Conservation (phyloP, 1,284 basidiomycete species). For the Anthracocystis walkeri region DNA sequence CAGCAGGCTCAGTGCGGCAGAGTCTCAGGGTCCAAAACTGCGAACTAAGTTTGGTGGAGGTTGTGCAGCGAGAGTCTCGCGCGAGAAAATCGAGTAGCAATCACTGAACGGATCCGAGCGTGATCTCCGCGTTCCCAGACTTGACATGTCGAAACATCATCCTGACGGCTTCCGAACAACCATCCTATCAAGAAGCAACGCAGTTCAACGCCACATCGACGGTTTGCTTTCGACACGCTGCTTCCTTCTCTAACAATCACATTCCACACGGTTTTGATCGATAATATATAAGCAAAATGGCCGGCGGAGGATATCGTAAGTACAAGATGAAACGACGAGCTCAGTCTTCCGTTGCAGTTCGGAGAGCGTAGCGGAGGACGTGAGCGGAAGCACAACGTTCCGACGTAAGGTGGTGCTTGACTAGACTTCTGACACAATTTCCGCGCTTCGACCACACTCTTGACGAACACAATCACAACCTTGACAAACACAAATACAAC, state of each 20-base stretch:
- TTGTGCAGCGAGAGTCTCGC: constrained; percentile 9
- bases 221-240: background rate
- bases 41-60: constrained; percentile 22
- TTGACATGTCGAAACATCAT: constrained; percentile 5
- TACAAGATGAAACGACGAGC: constrained; percentile 2
- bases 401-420: no score
- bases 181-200: constrained; percentile 1
- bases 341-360: no score
- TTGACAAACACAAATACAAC: no score
- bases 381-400: no score
- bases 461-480: no score
- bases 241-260: background rate
- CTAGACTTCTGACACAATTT: no score
- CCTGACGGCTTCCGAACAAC: constrained; percentile 8
- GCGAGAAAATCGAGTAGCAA: constrained; percentile 15
- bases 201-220: background rate
- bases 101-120: constrained; percentile 37
- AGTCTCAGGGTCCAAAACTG: constrained; percentile 15
- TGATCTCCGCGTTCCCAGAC: constrained; percentile 20
- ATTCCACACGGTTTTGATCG: background rate
- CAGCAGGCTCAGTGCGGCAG: background rate
- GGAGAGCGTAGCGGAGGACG: no score
- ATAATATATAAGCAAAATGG: constrained; percentile 48
- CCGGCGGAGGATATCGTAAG: constrained; percentile 63
- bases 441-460: no score